Conservation (phyloP, 176 grass and related monocot species). For the Aegilops sharonensis region DNA sequence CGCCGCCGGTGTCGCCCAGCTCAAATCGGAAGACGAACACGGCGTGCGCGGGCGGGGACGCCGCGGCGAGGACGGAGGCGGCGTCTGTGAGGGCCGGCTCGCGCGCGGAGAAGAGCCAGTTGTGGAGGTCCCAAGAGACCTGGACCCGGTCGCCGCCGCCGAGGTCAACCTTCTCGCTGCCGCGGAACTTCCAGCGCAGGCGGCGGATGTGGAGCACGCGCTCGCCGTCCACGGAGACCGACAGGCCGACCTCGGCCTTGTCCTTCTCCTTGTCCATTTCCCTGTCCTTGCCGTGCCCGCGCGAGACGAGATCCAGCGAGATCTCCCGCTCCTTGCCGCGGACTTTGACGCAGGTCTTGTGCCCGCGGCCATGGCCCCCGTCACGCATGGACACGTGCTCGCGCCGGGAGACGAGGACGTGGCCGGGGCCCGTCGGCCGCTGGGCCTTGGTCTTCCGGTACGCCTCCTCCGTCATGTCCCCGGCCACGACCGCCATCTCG, state of each 20-base stretch:
- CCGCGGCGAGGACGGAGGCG: background rate
- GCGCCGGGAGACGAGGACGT: constrained; percentile 54
- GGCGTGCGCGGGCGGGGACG: constrained; percentile 41
- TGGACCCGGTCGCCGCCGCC: constrained; percentile 56
- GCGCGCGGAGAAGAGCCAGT: constrained; percentile 77
- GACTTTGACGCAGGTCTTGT: constrained; percentile 66
- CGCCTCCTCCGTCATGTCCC: constrained; percentile 75
- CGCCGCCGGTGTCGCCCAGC: constrained; percentile 8
- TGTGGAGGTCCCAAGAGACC: constrained; percentile 89
- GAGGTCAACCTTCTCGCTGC: constrained; percentile 73
- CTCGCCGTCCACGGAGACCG: constrained; percentile 62
- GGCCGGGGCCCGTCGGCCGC: background rate
- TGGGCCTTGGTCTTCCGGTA: constrained; percentile 62
- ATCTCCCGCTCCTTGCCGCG: constrained; percentile 74
- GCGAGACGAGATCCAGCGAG: constrained; percentile 68
- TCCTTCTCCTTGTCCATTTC: constrained; percentile 12
- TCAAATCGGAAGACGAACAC: constrained; percentile 92
- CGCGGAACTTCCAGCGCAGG: constrained; percentile 92
- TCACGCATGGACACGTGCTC: constrained; percentile 71
- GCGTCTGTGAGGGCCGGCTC: constrained; percentile 24
- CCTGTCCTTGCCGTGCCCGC: constrained; percentile 23
- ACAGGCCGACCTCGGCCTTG: constrained; percentile 61
- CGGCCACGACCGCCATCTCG: constrained; percentile 71
- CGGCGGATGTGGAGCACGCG: constrained; percentile 68
- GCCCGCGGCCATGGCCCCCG: constrained; percentile 8